Percentiles rank a stretch among this genome's conserved stretches.
phyloP scores from a whole-genome alignment of 768 basidiomycete genomes.

The Podaxis sp. region DNA sequence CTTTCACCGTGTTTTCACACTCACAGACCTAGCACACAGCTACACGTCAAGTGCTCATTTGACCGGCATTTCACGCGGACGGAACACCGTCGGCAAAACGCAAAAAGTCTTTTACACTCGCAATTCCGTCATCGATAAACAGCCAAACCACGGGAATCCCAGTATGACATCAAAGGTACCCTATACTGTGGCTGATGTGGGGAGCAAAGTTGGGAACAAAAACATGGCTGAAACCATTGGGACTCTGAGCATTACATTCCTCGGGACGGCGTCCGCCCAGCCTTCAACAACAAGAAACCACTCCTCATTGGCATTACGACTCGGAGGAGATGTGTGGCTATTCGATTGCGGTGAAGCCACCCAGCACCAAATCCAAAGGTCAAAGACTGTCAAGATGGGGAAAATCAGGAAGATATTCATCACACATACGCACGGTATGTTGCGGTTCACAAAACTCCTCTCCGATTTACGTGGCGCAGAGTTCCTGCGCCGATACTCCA shows the following conservation, averaged over 20 bases:
- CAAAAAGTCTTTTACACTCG: background rate
- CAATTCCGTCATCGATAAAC: too few relatives aligned
- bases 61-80: background rate
- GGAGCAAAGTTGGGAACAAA: background rate
- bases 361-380: conserved; percentile 74
- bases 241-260: conserved; percentile 60
- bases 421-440: conserved; percentile 83
- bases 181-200: background rate
- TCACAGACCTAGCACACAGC: background rate
- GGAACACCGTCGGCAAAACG: background rate
- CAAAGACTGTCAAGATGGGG: conserved; percentile 66
- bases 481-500: background rate
- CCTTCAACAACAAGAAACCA: conserved; percentile 80
- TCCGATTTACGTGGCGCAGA: background rate
- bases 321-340: conserved; percentile 73
- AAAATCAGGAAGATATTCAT: conserved; percentile 81
- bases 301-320: conserved; percentile 65
- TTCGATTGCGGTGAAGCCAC: conserved; percentile 88
- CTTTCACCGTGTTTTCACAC: background rate
- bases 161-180: conserved; percentile 11
- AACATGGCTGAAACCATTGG: background rate
- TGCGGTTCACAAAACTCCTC: background rate
- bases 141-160: background rate
- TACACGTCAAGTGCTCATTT: background rate
- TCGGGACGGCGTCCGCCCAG: conserved; percentile 80